Conservation (phyloP, 768 basidiomycete species). For the Xerocomellus chrysenteron region DNA sequence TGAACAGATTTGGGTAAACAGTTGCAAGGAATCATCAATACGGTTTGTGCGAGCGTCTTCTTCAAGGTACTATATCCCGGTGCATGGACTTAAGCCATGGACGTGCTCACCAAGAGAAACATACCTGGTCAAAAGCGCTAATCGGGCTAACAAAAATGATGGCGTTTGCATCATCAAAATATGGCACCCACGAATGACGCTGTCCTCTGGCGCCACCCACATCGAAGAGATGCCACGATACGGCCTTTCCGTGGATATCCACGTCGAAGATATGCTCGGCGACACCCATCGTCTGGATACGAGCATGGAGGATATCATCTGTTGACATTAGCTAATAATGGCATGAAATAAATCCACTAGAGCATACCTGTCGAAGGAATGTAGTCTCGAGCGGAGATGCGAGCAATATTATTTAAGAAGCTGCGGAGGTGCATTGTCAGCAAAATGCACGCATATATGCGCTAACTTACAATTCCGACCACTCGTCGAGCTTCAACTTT, state of each 20-base stretch:
- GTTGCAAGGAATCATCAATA: slow-evolving; percentile 85
- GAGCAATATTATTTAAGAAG: slow-evolving; percentile 71
- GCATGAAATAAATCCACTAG: slow-evolving; percentile 14
- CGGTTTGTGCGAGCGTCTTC: slow-evolving; percentile 84
- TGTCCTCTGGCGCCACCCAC: slow-evolving; percentile 73
- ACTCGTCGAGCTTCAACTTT: slow-evolving; percentile 78
- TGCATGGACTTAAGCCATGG: not conserved
- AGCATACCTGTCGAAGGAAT: slow-evolving; percentile 68
- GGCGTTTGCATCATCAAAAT: slow-evolving; percentile 66
- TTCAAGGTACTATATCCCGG: slow-evolving; percentile 63
- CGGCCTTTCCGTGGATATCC: slow-evolving; percentile 71
- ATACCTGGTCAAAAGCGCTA: slow-evolving; percentile 75
- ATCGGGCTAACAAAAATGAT: slow-evolving; percentile 81
- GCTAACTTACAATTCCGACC: slow-evolving; percentile 78
- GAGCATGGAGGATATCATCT: slow-evolving; percentile 89
- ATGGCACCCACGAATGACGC: slow-evolving; percentile 75
- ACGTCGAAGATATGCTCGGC: slow-evolving; percentile 83
- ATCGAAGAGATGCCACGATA: slow-evolving; percentile 73
- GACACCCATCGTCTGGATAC: slow-evolving; percentile 88
- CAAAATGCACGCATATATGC: slow-evolving; percentile 24
- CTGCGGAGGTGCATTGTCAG: slow-evolving; percentile 36
- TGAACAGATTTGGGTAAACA: slow-evolving; percentile 83
- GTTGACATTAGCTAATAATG: slow-evolving; percentile 28
- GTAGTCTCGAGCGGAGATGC: slow-evolving; percentile 68
- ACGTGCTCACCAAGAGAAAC: not conserved